Base-by-base conservation (phyloP, 257 asterid genomes). In the Rauvolfia tetraphylla region DNA sequence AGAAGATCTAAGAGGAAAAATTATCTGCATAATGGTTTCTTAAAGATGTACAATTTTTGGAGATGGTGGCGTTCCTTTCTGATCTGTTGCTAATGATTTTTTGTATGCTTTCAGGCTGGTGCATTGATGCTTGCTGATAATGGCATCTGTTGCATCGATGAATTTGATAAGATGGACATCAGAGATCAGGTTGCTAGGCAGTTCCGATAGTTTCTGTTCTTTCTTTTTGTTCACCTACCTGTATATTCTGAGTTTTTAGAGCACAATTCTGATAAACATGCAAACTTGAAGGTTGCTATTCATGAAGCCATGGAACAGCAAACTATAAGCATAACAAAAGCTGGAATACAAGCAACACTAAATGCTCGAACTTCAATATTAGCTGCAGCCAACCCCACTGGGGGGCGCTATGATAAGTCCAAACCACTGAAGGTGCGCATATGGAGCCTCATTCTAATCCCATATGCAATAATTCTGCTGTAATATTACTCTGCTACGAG, bases 221-320 rank as follows among this genome's bases (percentile, higher is more conserved):
- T 57, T 7, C 6, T 23, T n/a, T 44, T 75, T 85, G 29, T 29
- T 51, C 59, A 10, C 13, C 58, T 34, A 54, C 33, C 70, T 69
- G n/a, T 76, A 31, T 51, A 29, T 44, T 36, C 39, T 17, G 75
- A n/a, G 63, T n/a, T 54, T 31, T 53, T 39, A 13, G 58, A 74
- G 83, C 71, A 81, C 54, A 31, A 80, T 14, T 74, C 48, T 72
- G 48, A 33, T 36, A 25, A 72, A 54, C 49, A 8, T 68, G 78
- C 33, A 65, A 67, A 41, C 73, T 79, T 83, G 65, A 78, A 95
- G 99, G 98, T 95, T 81, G 99, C 99, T 80, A 95, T 95, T 80
- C 99, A 95, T 72, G 98, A 95, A 86, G 99, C 99, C 77, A 95
- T 95, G 99, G 98, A 95, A 80, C 99, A 95, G 79, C 99, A 95